phyloP scores from a whole-genome alignment of 306 rosid species.

The Trifolium repens region DNA sequence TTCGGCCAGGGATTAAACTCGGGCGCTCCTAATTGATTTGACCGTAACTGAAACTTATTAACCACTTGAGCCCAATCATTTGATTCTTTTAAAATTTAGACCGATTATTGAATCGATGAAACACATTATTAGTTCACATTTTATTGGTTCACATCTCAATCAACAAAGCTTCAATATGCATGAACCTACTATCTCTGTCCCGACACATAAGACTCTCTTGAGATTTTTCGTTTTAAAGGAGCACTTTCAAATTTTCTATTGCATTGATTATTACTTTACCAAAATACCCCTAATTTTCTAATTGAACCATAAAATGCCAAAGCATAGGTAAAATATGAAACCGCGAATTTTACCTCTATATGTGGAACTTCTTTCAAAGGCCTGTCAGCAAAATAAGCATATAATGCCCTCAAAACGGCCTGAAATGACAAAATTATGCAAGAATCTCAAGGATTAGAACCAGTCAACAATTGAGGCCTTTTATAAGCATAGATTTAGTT shows the following conservation, averaged over 20 bases:
- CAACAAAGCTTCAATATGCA: background rate
- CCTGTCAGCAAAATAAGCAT: constrained; percentile 97
- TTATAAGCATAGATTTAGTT: constrained; percentile 16
- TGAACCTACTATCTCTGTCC: background rate
- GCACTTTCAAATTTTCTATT: no score
- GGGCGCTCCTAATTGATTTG: background rate
- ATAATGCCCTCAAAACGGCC: constrained; percentile 98
- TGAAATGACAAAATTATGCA: constrained; percentile 44
- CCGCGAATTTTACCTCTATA: constrained; percentile 73
- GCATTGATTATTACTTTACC: no score
- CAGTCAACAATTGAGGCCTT: constrained; percentile 18
- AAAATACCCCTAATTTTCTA: no score
- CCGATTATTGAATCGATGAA: background rate
- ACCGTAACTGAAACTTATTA: background rate
- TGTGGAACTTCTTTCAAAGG: constrained; percentile 96
- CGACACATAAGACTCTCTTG: no score
- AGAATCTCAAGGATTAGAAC: constrained; percentile 33
- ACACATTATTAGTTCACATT: background rate
- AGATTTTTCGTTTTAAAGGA: no score
- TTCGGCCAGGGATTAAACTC: background rate
- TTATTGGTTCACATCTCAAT: background rate
- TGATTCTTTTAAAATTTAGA: background rate
- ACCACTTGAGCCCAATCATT: background rate
- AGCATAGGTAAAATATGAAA: constrained; percentile 25
- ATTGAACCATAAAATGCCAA: background rate